phyloP scores from a whole-genome alignment of 169 alveolate genomes.

The Plasmodium vinckei region DNA sequence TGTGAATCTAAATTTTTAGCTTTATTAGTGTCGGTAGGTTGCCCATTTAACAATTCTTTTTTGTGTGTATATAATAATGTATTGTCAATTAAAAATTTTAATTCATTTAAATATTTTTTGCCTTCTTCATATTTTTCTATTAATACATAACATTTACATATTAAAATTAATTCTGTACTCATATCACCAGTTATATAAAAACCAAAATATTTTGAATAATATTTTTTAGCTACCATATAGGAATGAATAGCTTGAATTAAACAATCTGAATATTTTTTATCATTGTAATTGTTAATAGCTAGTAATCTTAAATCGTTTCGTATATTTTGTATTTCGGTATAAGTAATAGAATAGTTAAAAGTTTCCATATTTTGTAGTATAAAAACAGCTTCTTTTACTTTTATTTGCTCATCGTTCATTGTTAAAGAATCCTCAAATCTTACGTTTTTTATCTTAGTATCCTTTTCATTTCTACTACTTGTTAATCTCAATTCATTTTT shows the following conservation, averaged over 20 bases:
- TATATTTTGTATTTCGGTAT: slow-evolving; percentile 78
- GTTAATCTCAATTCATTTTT: slow-evolving; percentile 39
- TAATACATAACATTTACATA: slow-evolving; percentile 88
- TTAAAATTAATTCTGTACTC: slow-evolving; percentile 88
- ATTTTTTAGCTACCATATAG: slow-evolving; percentile 79
- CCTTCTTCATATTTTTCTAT: slow-evolving; percentile 85
- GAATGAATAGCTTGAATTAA: slow-evolving; percentile 81
- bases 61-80: slow-evolving; percentile 83
- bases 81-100: slow-evolving; percentile 87
- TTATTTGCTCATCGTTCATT: slow-evolving; percentile 66
- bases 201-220: slow-evolving; percentile 79
- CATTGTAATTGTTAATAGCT: slow-evolving; percentile 79
- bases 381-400: slow-evolving; percentile 74
- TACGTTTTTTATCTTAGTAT: slow-evolving; percentile 26
- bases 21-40: background rate
- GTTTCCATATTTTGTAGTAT: slow-evolving; percentile 65
- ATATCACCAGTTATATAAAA: slow-evolving; percentile 84
- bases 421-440: slow-evolving; percentile 54
- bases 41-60: slow-evolving; percentile 44
- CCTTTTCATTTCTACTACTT: slow-evolving; percentile 27
- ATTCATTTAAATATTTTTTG: slow-evolving; percentile 81
- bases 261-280: slow-evolving; percentile 80
- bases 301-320: slow-evolving; percentile 78
- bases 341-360: slow-evolving; percentile 70
- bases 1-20: slow-evolving; percentile 29